These are phyloP conservation scores for Clitoria ternatea DNA, from an alignment of 306 rosid species.

Conservation along the genomic window DNA sequence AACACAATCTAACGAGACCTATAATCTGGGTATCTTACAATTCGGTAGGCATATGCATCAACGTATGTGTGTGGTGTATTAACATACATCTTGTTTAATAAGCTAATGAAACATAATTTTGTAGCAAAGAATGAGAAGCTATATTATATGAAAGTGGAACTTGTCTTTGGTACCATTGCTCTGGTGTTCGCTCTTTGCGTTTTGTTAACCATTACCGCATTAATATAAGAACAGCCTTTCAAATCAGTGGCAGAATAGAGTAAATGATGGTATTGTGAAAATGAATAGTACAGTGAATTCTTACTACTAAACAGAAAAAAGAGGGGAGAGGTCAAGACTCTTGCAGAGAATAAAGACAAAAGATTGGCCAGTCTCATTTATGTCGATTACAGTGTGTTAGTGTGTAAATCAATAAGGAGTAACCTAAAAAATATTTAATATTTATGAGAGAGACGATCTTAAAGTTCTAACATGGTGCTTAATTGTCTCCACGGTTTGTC, in stretches of 20 bases:
- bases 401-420: too few relatives aligned
- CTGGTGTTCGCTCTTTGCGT: background rate
- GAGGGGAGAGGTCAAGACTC: background rate
- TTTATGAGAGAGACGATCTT: too few relatives aligned
- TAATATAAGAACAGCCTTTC: background rate
- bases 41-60: too few relatives aligned
- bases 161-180: background rate
- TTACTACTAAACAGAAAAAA: background rate
- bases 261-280: background rate
- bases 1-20: too few relatives aligned
- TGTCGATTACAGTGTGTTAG: constrained; percentile 29
- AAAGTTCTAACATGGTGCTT: too few relatives aligned
- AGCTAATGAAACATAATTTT: background rate
- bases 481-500: background rate
- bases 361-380: constrained; percentile 20
- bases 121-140: background rate
- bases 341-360: constrained; percentile 21
- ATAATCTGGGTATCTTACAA: too few relatives aligned
- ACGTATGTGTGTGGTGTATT: too few relatives aligned
- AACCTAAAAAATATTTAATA: too few relatives aligned
- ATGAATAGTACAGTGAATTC: background rate
- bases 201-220: background rate
- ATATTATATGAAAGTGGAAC: background rate
- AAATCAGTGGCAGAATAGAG: background rate
- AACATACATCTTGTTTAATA: too few relatives aligned